Base-by-base conservation (phyloP, 257 asterid species). In the Lavandula angustifolia region DNA sequence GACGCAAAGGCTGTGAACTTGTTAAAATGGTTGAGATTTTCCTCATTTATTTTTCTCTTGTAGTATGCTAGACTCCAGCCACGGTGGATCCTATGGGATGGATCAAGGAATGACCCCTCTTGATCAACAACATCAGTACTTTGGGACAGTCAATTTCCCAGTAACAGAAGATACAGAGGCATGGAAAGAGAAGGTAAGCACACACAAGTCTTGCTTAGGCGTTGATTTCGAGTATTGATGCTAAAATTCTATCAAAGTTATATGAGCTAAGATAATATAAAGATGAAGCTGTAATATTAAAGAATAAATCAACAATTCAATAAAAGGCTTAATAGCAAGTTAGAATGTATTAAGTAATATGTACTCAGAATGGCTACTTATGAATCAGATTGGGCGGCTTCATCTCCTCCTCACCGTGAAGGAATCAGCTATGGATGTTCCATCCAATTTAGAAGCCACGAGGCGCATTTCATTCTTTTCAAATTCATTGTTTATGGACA, bases 381-480 rank as follows among this genome's bases (percentile, higher is more conserved):
- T 76, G 18, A 64, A 34, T 83, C 87, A 92, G 99, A 92, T 92
- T 64, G 79, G 81, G 69, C 80, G 99, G 86, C 83, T 92, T 64
- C 94, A 85, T 83, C 79, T 92, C 61, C 81, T 92, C 69, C 99
- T 92, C 32, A 92, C 97, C 0, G 97, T 81, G 59, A 92, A 89
- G 81, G 99, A 92, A 78, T 89, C 99, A 3, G 97, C 99, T 34
- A 92, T 92, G 99, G 99, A 92, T 64, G 97, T 92, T 52, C 99
- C 99, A n/a, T 82, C 97, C 53, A 92, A 92, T 75, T 60, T 92
- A 72, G 99, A 89, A 72, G 99, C 99, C 60, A 87, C 81, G 71
- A 80, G 99, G 72, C 99, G 99, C 69, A 92, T 92, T 64, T 87
- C 99, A 33, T 92, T 89, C 76, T 92, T 92, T 85, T 87, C 99